These are phyloP conservation scores for Vigna mungo DNA, from an alignment of 306 rosid genomes.

Conservation along the genomic window DNA sequence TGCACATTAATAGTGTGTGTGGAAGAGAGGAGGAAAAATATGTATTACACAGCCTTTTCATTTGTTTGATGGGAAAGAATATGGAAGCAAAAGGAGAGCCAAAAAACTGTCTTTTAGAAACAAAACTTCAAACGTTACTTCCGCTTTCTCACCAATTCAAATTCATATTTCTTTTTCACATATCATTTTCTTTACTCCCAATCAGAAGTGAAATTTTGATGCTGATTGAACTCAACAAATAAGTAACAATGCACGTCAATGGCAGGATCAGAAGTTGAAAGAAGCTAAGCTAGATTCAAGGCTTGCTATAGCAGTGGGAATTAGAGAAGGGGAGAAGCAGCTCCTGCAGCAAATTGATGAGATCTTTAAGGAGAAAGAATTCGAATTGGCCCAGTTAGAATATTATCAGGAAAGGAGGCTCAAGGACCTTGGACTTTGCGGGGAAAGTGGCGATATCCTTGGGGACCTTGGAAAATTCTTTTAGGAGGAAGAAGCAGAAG, in stretches of 20 bases:
- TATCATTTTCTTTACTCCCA: neutral
- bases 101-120: too few relatives aligned
- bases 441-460: conserved; percentile 86
- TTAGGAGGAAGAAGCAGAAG: conserved; percentile 35
- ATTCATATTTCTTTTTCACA: neutral
- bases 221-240: conserved; percentile 33
- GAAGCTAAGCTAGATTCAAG: conserved; percentile 67
- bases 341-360: conserved; percentile 78
- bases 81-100: too few relatives aligned
- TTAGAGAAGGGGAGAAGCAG: conserved; percentile 88
- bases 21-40: neutral
- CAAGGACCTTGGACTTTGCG: conserved; percentile 95
- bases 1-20: neutral
- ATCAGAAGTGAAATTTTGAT: neutral
- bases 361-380: conserved; percentile 73
- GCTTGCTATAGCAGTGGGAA: conserved; percentile 81
- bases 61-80: neutral
- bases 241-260: conserved; percentile 39
- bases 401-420: conserved; percentile 95
- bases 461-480: conserved; percentile 62
- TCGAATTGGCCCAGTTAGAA: conserved; percentile 67
- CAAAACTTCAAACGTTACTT: neutral
- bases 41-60: neutral
- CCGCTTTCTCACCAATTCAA: neutral
- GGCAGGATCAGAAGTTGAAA: conserved; percentile 81